Evolutionary conservation across 2,329 filamentous ascomycete species (phyloP).

Genomic region (Alternaria triticimaculans): DNA sequence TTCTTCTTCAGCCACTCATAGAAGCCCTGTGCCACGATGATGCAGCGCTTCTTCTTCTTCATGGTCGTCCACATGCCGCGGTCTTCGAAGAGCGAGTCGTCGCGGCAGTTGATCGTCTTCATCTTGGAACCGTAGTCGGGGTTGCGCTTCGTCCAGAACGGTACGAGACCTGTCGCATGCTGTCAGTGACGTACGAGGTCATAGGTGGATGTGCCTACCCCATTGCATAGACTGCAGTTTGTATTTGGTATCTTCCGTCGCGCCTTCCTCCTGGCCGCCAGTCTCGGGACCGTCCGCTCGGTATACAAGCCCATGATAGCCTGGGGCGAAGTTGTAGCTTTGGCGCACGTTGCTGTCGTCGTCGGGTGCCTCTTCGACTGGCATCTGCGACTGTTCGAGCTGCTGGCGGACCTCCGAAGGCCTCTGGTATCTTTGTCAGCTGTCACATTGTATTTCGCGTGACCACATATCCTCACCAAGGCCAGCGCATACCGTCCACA

Average conservation of each 20-base stretch:
- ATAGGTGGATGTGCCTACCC: constrained; percentile 56
- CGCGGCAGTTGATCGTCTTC: constrained; percentile 93
- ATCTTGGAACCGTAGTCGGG: constrained; percentile 79
- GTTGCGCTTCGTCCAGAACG: constrained; percentile 88
- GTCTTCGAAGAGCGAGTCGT: constrained; percentile 78
- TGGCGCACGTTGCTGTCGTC: constrained; percentile 72
- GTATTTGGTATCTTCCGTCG: constrained; percentile 63
- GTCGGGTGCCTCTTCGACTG: constrained; percentile 71
- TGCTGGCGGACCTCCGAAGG: constrained; percentile 77
- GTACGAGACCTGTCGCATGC: constrained; percentile 67
- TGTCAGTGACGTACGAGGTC: constrained; percentile 17
- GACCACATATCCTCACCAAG: constrained; percentile 56
- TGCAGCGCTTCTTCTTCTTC: constrained; percentile 87
- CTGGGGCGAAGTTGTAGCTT: constrained; percentile 92
- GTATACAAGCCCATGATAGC: constrained; percentile 85
- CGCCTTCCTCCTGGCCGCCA: constrained; percentile 50
- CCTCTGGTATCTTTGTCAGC: constrained; percentile 59
- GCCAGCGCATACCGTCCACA: constrained; percentile 72
- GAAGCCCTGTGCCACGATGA: constrained; percentile 89
- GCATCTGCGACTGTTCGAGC: constrained; percentile 76
- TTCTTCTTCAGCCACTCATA: constrained; percentile 93
- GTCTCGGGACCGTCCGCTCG: constrained; percentile 73
- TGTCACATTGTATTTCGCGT: not conserved
- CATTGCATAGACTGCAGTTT: constrained; percentile 94
- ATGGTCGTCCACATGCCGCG: constrained; percentile 90